Base-by-base conservation (phyloP, 768 basidiomycete species). In the Floccularia luteovirens region DNA sequence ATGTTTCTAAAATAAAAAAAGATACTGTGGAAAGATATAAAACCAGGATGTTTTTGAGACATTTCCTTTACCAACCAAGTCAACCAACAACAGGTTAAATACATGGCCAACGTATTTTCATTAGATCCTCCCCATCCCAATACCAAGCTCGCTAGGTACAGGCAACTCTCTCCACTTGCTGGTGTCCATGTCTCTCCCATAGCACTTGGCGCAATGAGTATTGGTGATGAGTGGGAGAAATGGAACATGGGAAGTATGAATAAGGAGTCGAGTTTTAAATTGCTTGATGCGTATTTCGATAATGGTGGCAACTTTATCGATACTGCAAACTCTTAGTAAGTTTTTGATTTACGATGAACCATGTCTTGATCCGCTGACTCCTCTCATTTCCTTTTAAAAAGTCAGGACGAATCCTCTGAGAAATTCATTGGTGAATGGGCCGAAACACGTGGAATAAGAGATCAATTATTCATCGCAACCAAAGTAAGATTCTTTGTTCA, bases 391-490 rank as follows among this genome's bases (percentile, higher is more conserved):
- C 21, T 22, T 31, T 5, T 30, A 34, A 28, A 22, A 28, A 71
- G 67, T 38, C 73, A 79, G 45, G 66, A 74, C 39, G 75, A 72
- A 43, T 51, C 64, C 23, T 75, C 72, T 4, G 77, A 82, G 48
- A 34, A 43, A 30, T 67, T 67, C 47, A 61, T 73, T 21, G 72
- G 72, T 4, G 71, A 74, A 45, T 75, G 72, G 72, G 63, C 66
- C 42, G 62, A 69, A 44, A 44, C 54, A 27, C 55, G 70, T 12
- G 60, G 57, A 1, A 66, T 64, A 34, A 57, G 74, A 12, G 68
- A 74, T 43, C 66, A 71, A 44, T 58, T 75, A n/a, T 64, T 74
- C 37, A 60, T 73, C 34, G 64, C 67, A 13, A 56, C 63, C 38
- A 62, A 74, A 59, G 63, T 66, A 43, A 19, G 46, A 32, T 1